phyloP scores from a whole-genome alignment of 2,329 filamentous ascomycete genomes.

The Hyphodiscus sp. region DNA sequence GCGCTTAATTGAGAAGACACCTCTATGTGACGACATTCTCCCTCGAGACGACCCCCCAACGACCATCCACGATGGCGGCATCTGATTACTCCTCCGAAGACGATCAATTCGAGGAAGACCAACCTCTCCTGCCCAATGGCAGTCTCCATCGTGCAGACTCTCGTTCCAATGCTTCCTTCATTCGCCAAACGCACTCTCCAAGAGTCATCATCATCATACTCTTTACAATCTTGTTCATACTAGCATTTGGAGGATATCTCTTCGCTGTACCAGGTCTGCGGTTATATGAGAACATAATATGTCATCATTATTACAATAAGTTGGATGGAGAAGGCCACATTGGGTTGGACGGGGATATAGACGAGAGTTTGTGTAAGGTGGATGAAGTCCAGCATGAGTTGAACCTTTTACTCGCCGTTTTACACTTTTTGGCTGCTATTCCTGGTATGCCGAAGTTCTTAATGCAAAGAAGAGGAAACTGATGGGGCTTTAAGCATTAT shows the following conservation, averaged over 20 bases:
- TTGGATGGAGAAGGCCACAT: conserved; percentile 19
- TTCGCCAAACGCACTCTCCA: conserved; percentile 18
- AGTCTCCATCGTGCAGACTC: not conserved
- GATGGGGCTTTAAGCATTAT: conserved; percentile 18
- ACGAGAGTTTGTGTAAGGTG: conserved; percentile 33
- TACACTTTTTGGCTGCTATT: conserved; percentile 27
- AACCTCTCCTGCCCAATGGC: not conserved
- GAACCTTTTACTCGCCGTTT: conserved; percentile 31
- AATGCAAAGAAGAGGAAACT: not conserved
- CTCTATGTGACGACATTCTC: not conserved
- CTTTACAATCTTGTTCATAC: conserved; percentile 28
- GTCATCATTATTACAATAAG: conserved; percentile 32
- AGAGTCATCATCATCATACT: conserved; percentile 30
- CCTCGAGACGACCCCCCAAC: not conserved
- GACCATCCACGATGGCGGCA: not conserved
- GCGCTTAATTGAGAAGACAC: not conserved
- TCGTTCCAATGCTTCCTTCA: conserved; percentile 1
- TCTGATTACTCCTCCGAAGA: not conserved
- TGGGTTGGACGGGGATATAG: conserved; percentile 24
- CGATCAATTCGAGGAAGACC: not conserved
- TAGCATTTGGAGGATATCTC: conserved; percentile 27
- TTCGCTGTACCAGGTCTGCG: conserved; percentile 30
- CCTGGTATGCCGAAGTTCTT: conserved; percentile 21
- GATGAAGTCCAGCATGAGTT: conserved; percentile 32
- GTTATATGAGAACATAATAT: conserved; percentile 35